Percentiles rank a stretch among this genome's conserved stretches.
Evolutionary conservation across 768 basidiomycete species (phyloP).

Genomic region (Strobilomyces echinocephalus): DNA sequence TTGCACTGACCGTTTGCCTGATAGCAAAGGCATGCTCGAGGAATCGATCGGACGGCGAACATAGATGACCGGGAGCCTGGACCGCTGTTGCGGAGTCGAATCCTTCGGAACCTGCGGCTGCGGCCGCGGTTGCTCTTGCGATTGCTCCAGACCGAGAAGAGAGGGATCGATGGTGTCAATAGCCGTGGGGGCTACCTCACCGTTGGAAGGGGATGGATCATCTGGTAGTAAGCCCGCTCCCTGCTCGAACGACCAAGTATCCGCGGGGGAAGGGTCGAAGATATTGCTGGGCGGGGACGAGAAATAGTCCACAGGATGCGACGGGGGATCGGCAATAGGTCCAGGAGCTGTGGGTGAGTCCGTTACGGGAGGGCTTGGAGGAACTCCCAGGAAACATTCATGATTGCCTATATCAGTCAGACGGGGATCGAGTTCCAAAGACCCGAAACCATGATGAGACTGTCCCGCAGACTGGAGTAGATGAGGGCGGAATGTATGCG

Average conservation of each 20-base stretch:
- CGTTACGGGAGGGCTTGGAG: conserved; percentile 20
- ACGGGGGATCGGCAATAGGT: not conserved
- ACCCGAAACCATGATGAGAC: not conserved
- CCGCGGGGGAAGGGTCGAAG: not conserved
- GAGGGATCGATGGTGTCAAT: conserved; percentile 29
- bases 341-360: not conserved
- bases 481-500: conserved; percentile 10
- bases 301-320: not conserved
- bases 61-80: conserved; percentile 24
- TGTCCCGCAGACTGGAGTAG: not conserved
- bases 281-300: conserved; percentile 3
- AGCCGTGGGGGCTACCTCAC: not conserved
- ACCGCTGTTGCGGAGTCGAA: conserved; percentile 4
- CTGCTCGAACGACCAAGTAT: conserved; percentile 11
- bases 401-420: conserved; percentile 3
- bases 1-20: conserved; percentile 24
- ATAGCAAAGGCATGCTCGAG: conserved; percentile 14
- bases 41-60: conserved; percentile 27
- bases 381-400: conserved; percentile 26
- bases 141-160: conserved; percentile 19
- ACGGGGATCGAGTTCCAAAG: conserved; percentile 5
- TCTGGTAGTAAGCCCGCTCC: not conserved
- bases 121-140: not conserved
- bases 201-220: not conserved
- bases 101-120: not conserved